Percentiles rank a stretch among this genome's conserved stretches.
These are phyloP conservation scores for Daldinia sp. DNA, from an alignment of 2,329 filamentous ascomycete species.

Conservation along the genomic window DNA sequence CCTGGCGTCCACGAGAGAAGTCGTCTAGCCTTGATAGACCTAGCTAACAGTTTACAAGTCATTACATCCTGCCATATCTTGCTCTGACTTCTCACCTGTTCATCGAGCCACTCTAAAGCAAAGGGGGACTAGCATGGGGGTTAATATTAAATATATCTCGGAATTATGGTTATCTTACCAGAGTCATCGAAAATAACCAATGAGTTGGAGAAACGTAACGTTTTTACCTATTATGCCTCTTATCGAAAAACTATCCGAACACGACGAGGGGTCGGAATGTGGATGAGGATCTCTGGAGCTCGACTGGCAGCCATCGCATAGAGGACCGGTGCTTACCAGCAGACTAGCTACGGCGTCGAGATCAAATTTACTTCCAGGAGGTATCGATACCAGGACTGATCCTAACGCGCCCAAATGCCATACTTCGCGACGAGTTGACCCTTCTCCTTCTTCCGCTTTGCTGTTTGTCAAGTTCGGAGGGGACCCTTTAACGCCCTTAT, in stretches of 20 bases:
- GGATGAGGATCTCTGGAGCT: neutral
- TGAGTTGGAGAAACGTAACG: constrained; percentile 16
- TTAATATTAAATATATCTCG: neutral
- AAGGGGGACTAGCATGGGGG: neutral
- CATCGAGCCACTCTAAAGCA: constrained; percentile 18
- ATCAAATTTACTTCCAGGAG: neutral
- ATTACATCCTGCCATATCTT: constrained; percentile 16
- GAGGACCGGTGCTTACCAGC: neutral
- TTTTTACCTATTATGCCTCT: constrained; percentile 16
- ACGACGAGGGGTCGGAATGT: neutral
- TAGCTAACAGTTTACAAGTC: constrained; percentile 13
- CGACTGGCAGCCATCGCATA: neutral
- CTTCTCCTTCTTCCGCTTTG: neutral
- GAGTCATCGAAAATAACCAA: constrained; percentile 19
- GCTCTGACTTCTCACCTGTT: constrained; percentile 6
- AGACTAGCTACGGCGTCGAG: neutral
- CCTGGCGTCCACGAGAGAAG: constrained; percentile 16
- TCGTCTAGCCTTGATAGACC: constrained; percentile 16
- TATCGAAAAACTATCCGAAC: constrained; percentile 13
- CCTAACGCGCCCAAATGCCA: constrained; percentile 8
- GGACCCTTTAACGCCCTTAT: neutral
- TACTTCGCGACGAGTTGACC: neutral
- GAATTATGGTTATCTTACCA: constrained; percentile 5
- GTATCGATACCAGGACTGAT: neutral
- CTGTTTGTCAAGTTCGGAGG: neutral